phyloP scores from a whole-genome alignment of 768 basidiomycete species.

The Exidia glandulosa region DNA sequence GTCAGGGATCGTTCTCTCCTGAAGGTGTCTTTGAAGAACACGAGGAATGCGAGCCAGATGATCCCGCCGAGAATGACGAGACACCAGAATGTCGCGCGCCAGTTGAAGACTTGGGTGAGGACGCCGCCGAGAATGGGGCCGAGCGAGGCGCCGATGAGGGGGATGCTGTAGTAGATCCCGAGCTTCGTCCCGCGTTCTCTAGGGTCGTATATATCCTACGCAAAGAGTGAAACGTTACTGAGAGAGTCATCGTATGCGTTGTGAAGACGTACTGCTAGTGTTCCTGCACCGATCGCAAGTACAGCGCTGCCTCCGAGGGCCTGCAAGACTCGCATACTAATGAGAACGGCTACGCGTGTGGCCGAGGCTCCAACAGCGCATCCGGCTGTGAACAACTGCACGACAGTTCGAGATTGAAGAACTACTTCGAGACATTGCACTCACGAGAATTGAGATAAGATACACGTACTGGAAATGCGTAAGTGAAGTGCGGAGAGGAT shows the following conservation, averaged over 20 bases:
- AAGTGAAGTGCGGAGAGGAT: not conserved
- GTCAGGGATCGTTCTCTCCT: conserved; percentile 69
- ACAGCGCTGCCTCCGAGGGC: conserved; percentile 59
- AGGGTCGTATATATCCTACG: conserved; percentile 57
- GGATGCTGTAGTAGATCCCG: conserved; percentile 57
- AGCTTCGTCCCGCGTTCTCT: conserved; percentile 65
- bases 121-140: conserved; percentile 65
- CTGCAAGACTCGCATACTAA: conserved; percentile 61
- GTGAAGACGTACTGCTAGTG: conserved; percentile 35
- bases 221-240: not conserved
- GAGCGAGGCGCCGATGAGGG: conserved; percentile 28
- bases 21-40: conserved; percentile 75
- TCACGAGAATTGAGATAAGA: conserved; percentile 12
- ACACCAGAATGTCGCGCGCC: conserved; percentile 82
- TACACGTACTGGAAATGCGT: conserved; percentile 12
- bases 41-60: conserved; percentile 43
- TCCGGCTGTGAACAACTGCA: conserved; percentile 38
- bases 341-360: conserved; percentile 41
- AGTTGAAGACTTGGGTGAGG: conserved; percentile 54
- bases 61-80: conserved; percentile 50
- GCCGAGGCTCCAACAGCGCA: conserved; percentile 48
- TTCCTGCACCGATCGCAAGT: conserved; percentile 62
- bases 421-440: not conserved
- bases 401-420: not conserved
- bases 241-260: not conserved